phyloP scores from a whole-genome alignment of 345 rosid species.

The Sonneratia caseolaris region DNA sequence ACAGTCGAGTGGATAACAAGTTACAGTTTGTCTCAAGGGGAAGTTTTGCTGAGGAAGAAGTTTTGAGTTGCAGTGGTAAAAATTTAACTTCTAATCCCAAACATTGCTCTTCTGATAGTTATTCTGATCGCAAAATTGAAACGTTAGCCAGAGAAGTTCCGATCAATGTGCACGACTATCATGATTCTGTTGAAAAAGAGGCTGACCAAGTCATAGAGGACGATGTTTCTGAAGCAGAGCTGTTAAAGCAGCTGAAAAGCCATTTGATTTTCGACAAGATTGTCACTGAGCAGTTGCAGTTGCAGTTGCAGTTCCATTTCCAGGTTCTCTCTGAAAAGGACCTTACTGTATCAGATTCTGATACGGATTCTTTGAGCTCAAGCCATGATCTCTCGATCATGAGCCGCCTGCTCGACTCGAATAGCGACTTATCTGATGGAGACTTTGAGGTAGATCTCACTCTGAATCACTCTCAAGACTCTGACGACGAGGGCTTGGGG shows the following conservation, averaged over 20 bases:
- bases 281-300: slow-evolving; percentile 16
- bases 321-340: slow-evolving; percentile 36
- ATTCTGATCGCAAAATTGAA: neutral
- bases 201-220: neutral
- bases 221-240: neutral
- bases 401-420: slow-evolving; percentile 33
- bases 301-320: slow-evolving; percentile 21
- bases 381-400: slow-evolving; percentile 29
- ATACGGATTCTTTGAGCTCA: slow-evolving; percentile 42
- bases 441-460: slow-evolving; percentile 33
- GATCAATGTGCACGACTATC: neutral
- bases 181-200: neutral
- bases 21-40: slow-evolving; percentile 19
- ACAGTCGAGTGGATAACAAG: slow-evolving; percentile 11
- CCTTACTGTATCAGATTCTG: slow-evolving; percentile 29
- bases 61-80: slow-evolving; percentile 32
- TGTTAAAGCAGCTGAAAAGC: slow-evolving; percentile 10
- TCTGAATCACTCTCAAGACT: slow-evolving; percentile 11
- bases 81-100: slow-evolving; percentile 23
- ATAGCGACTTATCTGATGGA: slow-evolving; percentile 41
- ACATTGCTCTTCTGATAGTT: slow-evolving; percentile 3
- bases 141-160: neutral
- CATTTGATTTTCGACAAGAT: slow-evolving; percentile 4
- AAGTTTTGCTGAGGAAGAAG: slow-evolving; percentile 16
- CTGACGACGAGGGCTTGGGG: slow-evolving; percentile 3